Percentiles rank a stretch among this genome's conserved stretches.
These are phyloP conservation scores for Rhodotorula sp. DNA, from an alignment of 1,284 basidiomycete species.

Conservation along the genomic window DNA sequence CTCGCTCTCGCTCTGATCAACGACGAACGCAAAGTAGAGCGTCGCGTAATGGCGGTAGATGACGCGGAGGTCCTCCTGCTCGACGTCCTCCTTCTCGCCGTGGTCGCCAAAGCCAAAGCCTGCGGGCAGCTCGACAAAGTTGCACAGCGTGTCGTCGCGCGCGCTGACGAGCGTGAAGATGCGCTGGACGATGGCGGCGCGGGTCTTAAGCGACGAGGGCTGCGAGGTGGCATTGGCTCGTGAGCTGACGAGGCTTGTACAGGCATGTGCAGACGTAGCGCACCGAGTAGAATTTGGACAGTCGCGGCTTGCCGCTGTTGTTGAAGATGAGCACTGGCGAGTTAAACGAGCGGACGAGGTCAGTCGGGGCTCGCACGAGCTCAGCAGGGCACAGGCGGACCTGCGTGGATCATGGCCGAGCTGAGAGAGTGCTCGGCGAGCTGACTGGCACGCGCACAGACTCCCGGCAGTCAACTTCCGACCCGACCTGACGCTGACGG, in stretches of 20 bases:
- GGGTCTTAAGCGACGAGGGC: slow-evolving; percentile 59
- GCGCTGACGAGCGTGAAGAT: slow-evolving; percentile 43
- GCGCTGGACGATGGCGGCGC: slow-evolving; percentile 39
- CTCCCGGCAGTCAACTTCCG: too few species aligned
- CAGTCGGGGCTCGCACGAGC: too few species aligned
- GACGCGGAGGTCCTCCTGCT: slow-evolving; percentile 53
- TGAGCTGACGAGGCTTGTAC: too few species aligned
- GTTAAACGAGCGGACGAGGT: not conserved
- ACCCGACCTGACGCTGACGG: not conserved
- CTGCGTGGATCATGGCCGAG: slow-evolving; percentile 25
- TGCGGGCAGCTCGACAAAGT: slow-evolving; percentile 45
- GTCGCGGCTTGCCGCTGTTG: slow-evolving; percentile 80
- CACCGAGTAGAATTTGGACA: slow-evolving; percentile 85
- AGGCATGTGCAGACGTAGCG: not conserved
- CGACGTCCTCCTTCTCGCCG: slow-evolving; percentile 40
- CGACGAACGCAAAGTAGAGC: slow-evolving; percentile 94
- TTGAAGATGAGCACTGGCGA: slow-evolving; percentile 58
- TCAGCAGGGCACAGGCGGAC: not conserved
- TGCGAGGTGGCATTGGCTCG: slow-evolving; percentile 61
- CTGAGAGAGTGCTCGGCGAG: not conserved
- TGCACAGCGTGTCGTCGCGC: slow-evolving; percentile 46
- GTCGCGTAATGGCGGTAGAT: slow-evolving; percentile 66
- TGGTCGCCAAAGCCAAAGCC: slow-evolving; percentile 26
- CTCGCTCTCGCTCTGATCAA: slow-evolving; percentile 92
- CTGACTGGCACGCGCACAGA: not conserved